Base-by-base conservation (phyloP, 306 rosid species). In the Quercus engelmannii region DNA sequence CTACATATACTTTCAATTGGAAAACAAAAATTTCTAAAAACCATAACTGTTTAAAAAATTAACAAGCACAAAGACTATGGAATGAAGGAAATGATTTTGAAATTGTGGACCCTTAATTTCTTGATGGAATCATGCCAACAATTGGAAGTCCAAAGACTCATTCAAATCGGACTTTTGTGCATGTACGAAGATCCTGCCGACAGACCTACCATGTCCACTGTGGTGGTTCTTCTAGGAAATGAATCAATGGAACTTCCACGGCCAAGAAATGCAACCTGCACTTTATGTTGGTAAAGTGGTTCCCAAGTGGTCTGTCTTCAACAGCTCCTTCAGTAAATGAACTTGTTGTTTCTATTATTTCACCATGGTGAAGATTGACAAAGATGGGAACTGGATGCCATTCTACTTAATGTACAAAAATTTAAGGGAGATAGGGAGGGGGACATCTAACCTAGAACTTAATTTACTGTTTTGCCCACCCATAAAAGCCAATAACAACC, bases 51-150 rank as follows among this genome's bases (percentile, higher is more conserved):
- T n/a, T 41, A 19, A 68, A 8, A 0, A 52, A n/a, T n/a, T 75
- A 21, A 79, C 71, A 87, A 91, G 82, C 86, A 71, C 83, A 87
- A 90, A 82, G 43, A 55, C 87, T 86, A 9, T 90, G 91, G 92
- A 69, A 74, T 41, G 87, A 85, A 70, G 91, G 87, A 59, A 83
- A 72, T 72, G 13, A 74, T 55, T 41, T 75, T 78, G 85, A 89
- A 68, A 43, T 89, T 23, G 35, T 89, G 56, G 95, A 89, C 73
- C 87, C 89, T 52, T 38, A 38, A 38, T 38, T 35, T 30, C 21
- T 55, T 91, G 19, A 80, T 63, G 78, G 64, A 82, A 25, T n/a
- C 83, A 5, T 46, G 69, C 70, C 73, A 5, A 3, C 30, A 0
- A 5, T 80, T 3, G 17, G 88, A 91, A 71, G 80, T 83, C 17